Base-by-base conservation (phyloP, 2,329 filamentous ascomycete genomes). In the Trichoderma gracile region DNA sequence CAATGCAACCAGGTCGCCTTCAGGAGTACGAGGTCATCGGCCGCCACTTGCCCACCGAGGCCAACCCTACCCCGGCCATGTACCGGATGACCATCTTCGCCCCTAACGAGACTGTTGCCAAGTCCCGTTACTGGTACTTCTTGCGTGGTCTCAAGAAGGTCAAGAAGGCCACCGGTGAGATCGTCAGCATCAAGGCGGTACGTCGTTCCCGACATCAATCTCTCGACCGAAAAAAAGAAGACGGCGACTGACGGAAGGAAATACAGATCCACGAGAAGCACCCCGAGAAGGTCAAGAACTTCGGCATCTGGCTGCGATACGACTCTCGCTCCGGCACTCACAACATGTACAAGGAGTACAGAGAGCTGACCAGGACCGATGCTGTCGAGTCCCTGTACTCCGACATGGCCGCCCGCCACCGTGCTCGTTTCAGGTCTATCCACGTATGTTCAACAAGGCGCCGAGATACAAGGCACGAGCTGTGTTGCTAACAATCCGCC, bases 281-380 rank as follows among this genome's bases (percentile, higher is more conserved):
- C 82, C 95, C 95, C 77, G 86, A 93, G 79, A 97, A 97, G 88
- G 93, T 99, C 88, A 99, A 99, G 93, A 99, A 97, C 91, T 98
- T 99, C 81, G 95, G 95, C 81, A 89, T 99, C 89, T 99, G 96
- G 96, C 90, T 99, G 85, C 93, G 96, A 80, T 99, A 99, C 86
- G 94, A 99, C 86, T 99, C 96, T 69, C 94, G 95, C 83, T 98
- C 95, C 76, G 95, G 95, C 77, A 99, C 95, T 77, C 95, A 99
- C 93, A 99, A 99, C 91, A 99, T 99, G 95, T 99, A 99, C 92
- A 98, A 98, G 90, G 95, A 99, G 90, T 98, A 97, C 91, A 92
- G 95, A 80, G 95, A 98, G 88, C 91, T 98, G 88, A 94, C 91
- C 80, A 88, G 95, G 82, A 91, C 90, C 78, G 94, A 95, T 74